phyloP scores from a whole-genome alignment of 2,329 filamentous ascomycete genomes.

The Hansfordia pulvinata region DNA sequence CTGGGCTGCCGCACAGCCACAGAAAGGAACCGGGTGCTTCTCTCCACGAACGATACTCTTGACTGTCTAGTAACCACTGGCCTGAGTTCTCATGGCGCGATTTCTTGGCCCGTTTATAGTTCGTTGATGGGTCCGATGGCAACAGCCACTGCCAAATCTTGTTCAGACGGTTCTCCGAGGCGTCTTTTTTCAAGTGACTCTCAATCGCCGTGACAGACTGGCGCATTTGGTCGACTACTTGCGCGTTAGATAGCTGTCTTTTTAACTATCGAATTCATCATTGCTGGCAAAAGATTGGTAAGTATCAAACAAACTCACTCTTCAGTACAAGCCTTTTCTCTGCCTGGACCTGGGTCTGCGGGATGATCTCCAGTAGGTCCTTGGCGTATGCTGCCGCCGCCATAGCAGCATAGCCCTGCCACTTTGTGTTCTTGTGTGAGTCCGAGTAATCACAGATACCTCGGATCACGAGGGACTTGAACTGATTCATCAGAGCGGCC shows the following conservation, averaged over 20 bases:
- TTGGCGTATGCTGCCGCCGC: slow-evolving; percentile 13
- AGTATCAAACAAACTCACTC: background rate
- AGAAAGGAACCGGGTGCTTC: background rate
- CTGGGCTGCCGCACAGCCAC: background rate
- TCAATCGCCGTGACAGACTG: background rate
- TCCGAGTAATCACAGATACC: slow-evolving; percentile 19
- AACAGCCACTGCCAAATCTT: background rate
- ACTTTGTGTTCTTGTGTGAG: slow-evolving; percentile 11
- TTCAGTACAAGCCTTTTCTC: background rate
- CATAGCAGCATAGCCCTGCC: slow-evolving; percentile 13
- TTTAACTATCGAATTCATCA: background rate
- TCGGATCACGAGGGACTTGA: slow-evolving; percentile 15
- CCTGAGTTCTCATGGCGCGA: background rate
- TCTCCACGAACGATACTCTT: background rate
- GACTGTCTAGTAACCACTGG: background rate
- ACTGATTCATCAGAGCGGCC: slow-evolving; percentile 15
- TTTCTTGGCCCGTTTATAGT: background rate
- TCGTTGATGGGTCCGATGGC: background rate
- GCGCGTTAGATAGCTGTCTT: background rate
- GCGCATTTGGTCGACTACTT: background rate
- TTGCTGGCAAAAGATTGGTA: background rate
- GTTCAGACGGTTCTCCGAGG: background rate
- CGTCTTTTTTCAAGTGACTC: background rate
- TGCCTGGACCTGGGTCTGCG: slow-evolving; percentile 3
- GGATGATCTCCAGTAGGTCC: slow-evolving; percentile 4